Percentiles rank a stretch among this genome's conserved stretches.
phyloP scores from a whole-genome alignment of 352 stramenopile species.

The Phytophthora fragariae region DNA sequence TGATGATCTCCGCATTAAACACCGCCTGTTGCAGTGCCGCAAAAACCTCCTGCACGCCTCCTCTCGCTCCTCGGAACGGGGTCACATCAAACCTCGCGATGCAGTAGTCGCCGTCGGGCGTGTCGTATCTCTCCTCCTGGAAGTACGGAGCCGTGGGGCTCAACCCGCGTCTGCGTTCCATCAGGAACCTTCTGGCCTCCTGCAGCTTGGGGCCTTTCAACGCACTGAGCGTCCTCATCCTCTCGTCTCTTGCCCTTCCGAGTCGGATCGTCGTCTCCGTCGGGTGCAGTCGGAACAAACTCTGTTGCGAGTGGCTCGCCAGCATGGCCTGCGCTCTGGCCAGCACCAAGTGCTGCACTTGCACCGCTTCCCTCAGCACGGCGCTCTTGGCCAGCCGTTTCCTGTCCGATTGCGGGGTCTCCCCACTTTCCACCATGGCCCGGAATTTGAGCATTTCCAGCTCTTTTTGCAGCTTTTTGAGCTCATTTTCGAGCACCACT shows the following conservation, averaged over 20 bases:
- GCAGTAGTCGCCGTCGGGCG: slow-evolving; percentile 53
- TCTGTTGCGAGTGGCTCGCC: slow-evolving; percentile 34
- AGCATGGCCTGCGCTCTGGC: slow-evolving; percentile 43
- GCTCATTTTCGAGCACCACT: slow-evolving; percentile 34
- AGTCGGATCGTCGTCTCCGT: slow-evolving; percentile 48
- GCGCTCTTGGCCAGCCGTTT: slow-evolving; percentile 19
- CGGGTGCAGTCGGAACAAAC: slow-evolving; percentile 34
- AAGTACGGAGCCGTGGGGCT: slow-evolving; percentile 37
- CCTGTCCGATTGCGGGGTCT: slow-evolving; percentile 20
- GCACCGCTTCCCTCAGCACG: slow-evolving; percentile 39
- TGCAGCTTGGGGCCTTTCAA: slow-evolving; percentile 43
- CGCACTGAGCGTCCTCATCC: slow-evolving; percentile 34
- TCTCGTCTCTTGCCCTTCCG: slow-evolving; percentile 33
- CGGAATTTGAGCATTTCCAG: slow-evolving; percentile 50
- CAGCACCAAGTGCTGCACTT: slow-evolving; percentile 48
- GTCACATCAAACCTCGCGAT: slow-evolving; percentile 63
- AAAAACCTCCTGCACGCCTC: slow-evolving; percentile 56
- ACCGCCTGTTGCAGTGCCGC: slow-evolving; percentile 55
- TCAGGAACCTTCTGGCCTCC: slow-evolving; percentile 41
- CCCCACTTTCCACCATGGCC: slow-evolving; percentile 28
- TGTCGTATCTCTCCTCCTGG: slow-evolving; percentile 60
- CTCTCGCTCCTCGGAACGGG: slow-evolving; percentile 48
- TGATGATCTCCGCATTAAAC: slow-evolving; percentile 74
- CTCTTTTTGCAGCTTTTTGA: slow-evolving; percentile 40
- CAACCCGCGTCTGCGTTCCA: slow-evolving; percentile 38